Percentiles rank a stretch among this genome's conserved stretches.
Conservation (phyloP, 331 rosid genomes). For the Quercus tomentella region DNA sequence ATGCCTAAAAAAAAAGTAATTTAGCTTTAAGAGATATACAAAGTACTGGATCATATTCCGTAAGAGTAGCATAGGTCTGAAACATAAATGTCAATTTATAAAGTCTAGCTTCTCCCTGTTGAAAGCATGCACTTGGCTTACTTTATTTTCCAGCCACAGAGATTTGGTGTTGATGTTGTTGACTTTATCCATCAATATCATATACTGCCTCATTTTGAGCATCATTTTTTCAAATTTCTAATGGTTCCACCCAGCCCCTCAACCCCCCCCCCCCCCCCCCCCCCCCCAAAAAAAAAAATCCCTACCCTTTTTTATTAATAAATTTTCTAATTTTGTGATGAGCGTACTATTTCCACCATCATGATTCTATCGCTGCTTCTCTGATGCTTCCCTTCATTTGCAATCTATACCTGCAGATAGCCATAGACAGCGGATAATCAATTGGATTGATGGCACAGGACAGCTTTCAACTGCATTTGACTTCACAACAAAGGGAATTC, state of each 20-base stretch:
- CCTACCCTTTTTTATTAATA: background rate
- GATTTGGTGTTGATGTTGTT: background rate
- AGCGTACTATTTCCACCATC: background rate
- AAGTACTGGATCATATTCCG: background rate
- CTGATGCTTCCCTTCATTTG: background rate
- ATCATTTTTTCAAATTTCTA: background rate
- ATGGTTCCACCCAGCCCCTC: no score
- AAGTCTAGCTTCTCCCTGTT: background rate
- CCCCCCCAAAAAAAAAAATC: background rate
- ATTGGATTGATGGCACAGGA: conserved; percentile 81
- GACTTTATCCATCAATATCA: background rate
- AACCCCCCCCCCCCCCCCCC: no score
- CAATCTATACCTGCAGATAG: conserved; percentile 44
- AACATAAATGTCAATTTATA: background rate
- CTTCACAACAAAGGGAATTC: conserved; percentile 87
- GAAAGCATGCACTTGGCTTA: background rate
- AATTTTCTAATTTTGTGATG: background rate
- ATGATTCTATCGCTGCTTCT: background rate
- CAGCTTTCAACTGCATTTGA: conserved; percentile 82
- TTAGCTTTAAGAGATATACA: background rate
- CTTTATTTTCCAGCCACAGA: background rate
- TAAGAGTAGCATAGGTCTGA: background rate
- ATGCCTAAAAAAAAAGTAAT: background rate
- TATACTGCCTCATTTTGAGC: background rate
- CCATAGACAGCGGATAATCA: conserved; percentile 66